A percentile compares a stretch with the other conserved stretches of the same genome.
Evolutionary conservation across 495 filamentous ascomycete species (phyloP).

Genomic region (Pseudomonodictys pantanalensis): DNA sequence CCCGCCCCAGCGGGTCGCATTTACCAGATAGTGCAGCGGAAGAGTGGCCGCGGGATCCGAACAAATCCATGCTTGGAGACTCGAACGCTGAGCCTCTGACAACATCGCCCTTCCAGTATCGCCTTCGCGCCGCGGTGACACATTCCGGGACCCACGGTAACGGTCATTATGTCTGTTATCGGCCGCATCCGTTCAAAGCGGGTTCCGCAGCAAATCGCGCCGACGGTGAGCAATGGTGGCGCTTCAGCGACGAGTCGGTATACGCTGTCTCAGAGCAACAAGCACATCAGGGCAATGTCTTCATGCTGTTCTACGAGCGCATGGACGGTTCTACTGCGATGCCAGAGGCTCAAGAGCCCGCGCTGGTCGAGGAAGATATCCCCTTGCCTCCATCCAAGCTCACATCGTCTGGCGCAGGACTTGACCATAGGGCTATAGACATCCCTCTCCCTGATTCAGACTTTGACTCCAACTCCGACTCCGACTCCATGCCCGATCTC

Average conservation of each 20-base stretch:
- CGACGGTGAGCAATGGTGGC: slow-evolving; percentile 63
- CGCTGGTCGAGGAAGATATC: background rate
- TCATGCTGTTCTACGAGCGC: slow-evolving; percentile 93
- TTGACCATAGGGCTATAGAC: background rate
- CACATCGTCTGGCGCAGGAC: background rate
- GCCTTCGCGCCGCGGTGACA: slow-evolving; percentile 79
- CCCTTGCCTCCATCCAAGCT: background rate
- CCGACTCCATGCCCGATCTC: background rate
- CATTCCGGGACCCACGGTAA: slow-evolving; percentile 91
- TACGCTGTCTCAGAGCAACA: slow-evolving; percentile 65
- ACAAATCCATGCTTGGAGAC: slow-evolving; percentile 59
- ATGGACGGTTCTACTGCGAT: background rate
- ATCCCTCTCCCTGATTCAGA: slow-evolving; percentile 4
- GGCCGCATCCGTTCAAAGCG: slow-evolving; percentile 54
- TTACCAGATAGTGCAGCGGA: slow-evolving; percentile 47
- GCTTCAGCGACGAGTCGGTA: slow-evolving; percentile 82
- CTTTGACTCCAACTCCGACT: background rate
- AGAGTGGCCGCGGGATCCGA: slow-evolving; percentile 65
- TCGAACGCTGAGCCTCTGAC: background rate
- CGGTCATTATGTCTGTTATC: slow-evolving; percentile 91
- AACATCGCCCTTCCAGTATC: slow-evolving; percentile 51
- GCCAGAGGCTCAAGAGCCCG: background rate
- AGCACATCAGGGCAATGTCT: slow-evolving; percentile 78
- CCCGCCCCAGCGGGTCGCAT: background rate
- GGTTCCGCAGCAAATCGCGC: slow-evolving; percentile 25